A percentile compares a stretch with the other conserved stretches of the same genome.
Conservation (phyloP, 1,139 yeast genomes). For the Taphrina betulina region DNA sequence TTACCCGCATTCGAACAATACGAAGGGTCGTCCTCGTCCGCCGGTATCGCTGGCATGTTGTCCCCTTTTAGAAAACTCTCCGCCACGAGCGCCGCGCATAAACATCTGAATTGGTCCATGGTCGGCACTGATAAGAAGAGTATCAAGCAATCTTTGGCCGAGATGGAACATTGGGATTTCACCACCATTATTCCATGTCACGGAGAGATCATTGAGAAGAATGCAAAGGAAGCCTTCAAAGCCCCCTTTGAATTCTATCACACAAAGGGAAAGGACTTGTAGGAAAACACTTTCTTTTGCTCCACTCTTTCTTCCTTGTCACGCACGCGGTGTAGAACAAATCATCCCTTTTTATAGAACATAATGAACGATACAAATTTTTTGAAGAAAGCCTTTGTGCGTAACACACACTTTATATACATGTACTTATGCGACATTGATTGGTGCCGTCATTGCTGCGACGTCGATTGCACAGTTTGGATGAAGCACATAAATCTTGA, state of each 20-base stretch:
- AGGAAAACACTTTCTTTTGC: too few relatives aligned
- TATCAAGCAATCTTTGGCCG: slow-evolving; percentile 40
- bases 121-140: slow-evolving; percentile 20
- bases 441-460: slow-evolving; percentile 27
- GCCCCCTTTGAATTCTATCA: slow-evolving; percentile 28
- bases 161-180: slow-evolving; percentile 52
- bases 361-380: too few relatives aligned
- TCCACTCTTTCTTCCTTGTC: too few relatives aligned
- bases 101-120: slow-evolving; percentile 17
- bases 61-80: slow-evolving; percentile 16
- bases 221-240: slow-evolving; percentile 35
- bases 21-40: slow-evolving; percentile 40
- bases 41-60: slow-evolving; percentile 6
- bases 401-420: too few relatives aligned
- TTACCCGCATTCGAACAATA: slow-evolving; percentile 53
- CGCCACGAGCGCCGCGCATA: slow-evolving; percentile 12
- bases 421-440: too few relatives aligned
- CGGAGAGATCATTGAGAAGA: slow-evolving; percentile 54
- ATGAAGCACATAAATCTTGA: slow-evolving; percentile 27
- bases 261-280: slow-evolving; percentile 12
- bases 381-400: too few relatives aligned
- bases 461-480: slow-evolving; percentile 33
- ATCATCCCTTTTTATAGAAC: too few relatives aligned
- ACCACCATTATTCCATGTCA: slow-evolving; percentile 57
- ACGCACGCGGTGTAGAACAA: too few relatives aligned